Base-by-base conservation (phyloP, 2,329 filamentous ascomycete species). In the Cladophialophora bantiana region DNA sequence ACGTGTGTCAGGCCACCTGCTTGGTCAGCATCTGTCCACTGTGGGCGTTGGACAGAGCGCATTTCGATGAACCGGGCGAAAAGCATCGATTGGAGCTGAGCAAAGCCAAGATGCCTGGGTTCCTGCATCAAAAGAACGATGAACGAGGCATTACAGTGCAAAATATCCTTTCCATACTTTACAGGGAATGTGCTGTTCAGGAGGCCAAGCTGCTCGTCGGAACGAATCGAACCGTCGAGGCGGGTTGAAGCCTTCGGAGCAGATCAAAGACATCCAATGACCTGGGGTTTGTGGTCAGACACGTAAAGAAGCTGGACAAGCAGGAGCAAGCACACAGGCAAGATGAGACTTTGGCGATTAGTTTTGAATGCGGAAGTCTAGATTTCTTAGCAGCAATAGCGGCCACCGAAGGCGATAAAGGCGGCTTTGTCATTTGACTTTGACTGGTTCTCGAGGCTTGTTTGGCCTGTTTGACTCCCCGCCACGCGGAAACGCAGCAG, bases 371-470 rank as follows among this genome's bases (percentile, higher is more conserved):
- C 45, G 18, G 45, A 50, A 50, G 45, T 50, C 45, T 50, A 50
- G 45, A 50, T 50, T 26, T 20, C 45, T 26, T 31, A 50, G 45
- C 45, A 50, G 26, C 45, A 50, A 50, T 31, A 20, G 42, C 9
- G 6, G 7, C 45, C 45, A 18, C 45, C 20, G 18, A 6, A 20
- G 26, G 20, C 45, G 45, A 50, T 26, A 31, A 61, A 50, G 26
- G 32, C 52, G 38, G 59, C 59, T 59, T 63, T 62, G 64, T 62
- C 58, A 64, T 64, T 64, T 32, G 26, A 35, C 35, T 35, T 38
- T 55, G 7, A 31, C 45, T 50, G 45, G 45, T 26, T 31, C 7
- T 50, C 52, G 15, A 63, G 9, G 32, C 52, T 57, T 63, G 52
- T n/a, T 53, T 12, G 34, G 32, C 52, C 48, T 63, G 52, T n/a